Base-by-base conservation (phyloP, 1,284 basidiomycete species). In the Ceratorhiza oryzae-sativae region DNA sequence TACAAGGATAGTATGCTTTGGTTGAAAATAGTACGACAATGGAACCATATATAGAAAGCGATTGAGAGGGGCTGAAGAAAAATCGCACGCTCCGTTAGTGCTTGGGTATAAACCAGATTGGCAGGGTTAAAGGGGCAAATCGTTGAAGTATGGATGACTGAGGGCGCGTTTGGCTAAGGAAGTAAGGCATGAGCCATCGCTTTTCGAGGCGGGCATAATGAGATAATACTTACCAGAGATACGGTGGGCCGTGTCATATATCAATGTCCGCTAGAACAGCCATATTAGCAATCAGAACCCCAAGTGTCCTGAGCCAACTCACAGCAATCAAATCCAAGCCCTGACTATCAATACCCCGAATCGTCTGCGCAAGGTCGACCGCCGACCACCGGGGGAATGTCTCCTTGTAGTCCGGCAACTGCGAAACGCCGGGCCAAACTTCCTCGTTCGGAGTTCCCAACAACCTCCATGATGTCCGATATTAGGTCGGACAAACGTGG, bases 361-460 rank as follows among this genome's bases (percentile, higher is more conserved):
- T 79, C 15, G 79, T 78, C 34, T 76, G 76, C 23, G 75, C 73
- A 41, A 86, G 78, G 65, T 83, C 80, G 49, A 81, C 80, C 13
- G 82, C 75, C 63, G 79, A 77, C 97, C 97, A 99, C 80, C 95
- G 93, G 1, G 97, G 97, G 87, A 99, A 99, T 18, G 95, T 91
- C 3, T 93, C 81, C 83, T 99, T 99, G 86, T 97, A 99, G 81
- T 99, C 97, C 0, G 97, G 95, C 71, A 99, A 81, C 71, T 86
- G 84, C 76, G 88, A 88, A 41, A 99, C 91, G 3, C 95, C 95
- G 0, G 96, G 97, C 97, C 97, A 99, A 9, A 83, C 84, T 41
- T 93, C 88, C 77, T 98, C 96, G 77, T 88, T 92, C 1, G 97
- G 97, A n/a, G 97, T 99, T 23, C 97, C 97, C 62, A 98, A 86